Base-by-base conservation (phyloP, 148 eudicot species). In the Persicaria tinctoria region DNA sequence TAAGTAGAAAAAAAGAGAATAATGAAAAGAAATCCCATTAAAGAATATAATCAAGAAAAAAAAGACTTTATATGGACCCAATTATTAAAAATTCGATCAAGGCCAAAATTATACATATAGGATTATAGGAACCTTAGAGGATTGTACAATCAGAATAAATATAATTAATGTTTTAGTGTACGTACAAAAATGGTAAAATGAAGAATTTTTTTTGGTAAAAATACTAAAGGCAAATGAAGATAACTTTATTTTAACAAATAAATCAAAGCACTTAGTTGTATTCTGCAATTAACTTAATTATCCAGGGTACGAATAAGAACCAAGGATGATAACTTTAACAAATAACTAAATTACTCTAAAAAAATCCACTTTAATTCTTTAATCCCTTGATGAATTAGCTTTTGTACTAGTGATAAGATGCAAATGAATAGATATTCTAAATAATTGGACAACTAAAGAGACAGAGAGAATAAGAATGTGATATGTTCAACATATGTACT, bases 361-460 rank as follows among this genome's bases (percentile, higher is more conserved):
- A 13, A 44, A 66, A 66, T 66, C 47, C 47, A 66, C 70, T 41
- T 66, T 44, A 66, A 18, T 13, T 64, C 47, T 41, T 38, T 44
- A 16, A 66, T 66, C 14, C 14, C 16, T 66, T 41, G 41, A 66
- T 13, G 12, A 66, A 10, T 13, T 66, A 66, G 48, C 48, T 41
- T 66, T 66, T 41, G 70, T 66, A 66, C 46, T 14, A 47, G 9
- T 66, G 70, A 66, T 66, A 66, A 66, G 70, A 66, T 66, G 70
- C 70, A 66, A 41, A 66, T 66, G 47, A 38, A 12, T 6, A 66
- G 70, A 66, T 66, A 66, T 66, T 13, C 17, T 66, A 66, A 38
- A 27, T 66, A 38, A 66, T 66, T 41, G n/a, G 0, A 14, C 48
- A 66, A 66, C 68, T 41, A 13, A 38, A 44, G 70, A 66, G 70